Percentiles rank a stretch among this genome's conserved stretches.
phyloP scores from a whole-genome alignment of 768 basidiomycete genomes.

The Lentinula sp. region DNA sequence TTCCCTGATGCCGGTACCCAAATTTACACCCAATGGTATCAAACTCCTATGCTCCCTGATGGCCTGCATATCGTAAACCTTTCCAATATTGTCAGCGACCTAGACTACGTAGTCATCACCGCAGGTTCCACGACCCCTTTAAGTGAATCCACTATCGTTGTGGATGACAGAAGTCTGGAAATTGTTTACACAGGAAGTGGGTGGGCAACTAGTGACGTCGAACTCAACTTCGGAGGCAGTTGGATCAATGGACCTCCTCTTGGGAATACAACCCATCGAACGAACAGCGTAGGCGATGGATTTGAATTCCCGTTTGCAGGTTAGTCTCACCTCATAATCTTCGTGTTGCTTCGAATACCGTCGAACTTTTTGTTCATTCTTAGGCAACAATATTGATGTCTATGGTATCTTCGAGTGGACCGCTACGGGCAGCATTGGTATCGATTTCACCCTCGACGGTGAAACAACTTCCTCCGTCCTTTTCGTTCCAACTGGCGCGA shows the following conservation, averaged over 20 bases:
- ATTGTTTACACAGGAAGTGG: not conserved
- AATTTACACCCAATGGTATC: slow-evolving; percentile 1
- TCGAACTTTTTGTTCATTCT: too few relatives aligned
- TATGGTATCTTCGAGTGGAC: not conserved
- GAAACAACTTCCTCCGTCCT: not conserved
- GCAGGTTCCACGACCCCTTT: not conserved
- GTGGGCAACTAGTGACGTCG: not conserved
- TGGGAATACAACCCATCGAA: slow-evolving; percentile 4
- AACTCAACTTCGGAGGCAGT: not conserved
- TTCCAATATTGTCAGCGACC: not conserved
- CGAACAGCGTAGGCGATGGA: not conserved
- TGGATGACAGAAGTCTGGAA: not conserved
- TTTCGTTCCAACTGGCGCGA: not conserved
- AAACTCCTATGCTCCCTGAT: not conserved
- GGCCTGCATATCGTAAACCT: not conserved
- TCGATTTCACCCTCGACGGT: not conserved
- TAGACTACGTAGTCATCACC: slow-evolving; percentile 1
- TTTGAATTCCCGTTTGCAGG: not conserved
- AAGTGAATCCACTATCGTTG: not conserved
- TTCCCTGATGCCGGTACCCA: not conserved
- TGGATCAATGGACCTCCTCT: not conserved
- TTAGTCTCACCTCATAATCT: not conserved
- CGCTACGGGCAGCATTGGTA: not conserved
- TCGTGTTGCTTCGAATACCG: too few relatives aligned
- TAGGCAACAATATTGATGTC: not conserved